Percentiles rank a stretch among this genome's conserved stretches.
Evolutionary conservation across 768 basidiomycete species (phyloP).

Genomic region (Amanita jacksonii): DNA sequence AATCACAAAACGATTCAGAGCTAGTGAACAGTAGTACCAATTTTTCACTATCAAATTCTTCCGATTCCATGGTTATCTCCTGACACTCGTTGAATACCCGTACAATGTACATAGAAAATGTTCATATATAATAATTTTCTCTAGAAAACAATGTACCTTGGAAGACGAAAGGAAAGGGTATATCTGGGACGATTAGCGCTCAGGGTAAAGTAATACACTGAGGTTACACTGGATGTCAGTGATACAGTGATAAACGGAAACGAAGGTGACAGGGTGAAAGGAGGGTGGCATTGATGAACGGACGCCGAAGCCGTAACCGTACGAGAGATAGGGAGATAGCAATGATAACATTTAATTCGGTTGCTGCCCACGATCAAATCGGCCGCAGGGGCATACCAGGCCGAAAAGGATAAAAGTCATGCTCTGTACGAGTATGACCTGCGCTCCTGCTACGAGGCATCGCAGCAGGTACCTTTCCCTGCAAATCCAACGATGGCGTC

Average conservation of each 20-base stretch:
- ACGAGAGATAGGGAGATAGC: background rate
- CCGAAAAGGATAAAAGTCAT: conserved; percentile 5
- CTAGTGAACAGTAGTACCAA: background rate
- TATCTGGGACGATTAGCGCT: too few species aligned
- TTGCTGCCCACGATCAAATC: background rate
- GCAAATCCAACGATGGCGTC: background rate
- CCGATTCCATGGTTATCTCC: conserved; percentile 12
- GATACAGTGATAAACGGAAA: background rate
- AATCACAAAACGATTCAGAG: background rate
- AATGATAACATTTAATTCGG: background rate
- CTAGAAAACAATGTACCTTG: too few species aligned
- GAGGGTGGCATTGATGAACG: too few species aligned
- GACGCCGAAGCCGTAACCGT: background rate
- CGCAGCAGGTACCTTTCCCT: background rate
- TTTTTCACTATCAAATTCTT: conserved; percentile 13
- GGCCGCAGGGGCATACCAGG: background rate
- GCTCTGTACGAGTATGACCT: conserved; percentile 1
- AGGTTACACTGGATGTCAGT: background rate
- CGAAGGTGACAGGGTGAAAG: conserved; percentile 2
- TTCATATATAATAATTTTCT: background rate
- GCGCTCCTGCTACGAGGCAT: conserved; percentile 6
- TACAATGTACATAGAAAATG: background rate
- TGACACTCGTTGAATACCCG: conserved; percentile 5
- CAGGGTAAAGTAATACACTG: background rate
- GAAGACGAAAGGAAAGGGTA: too few species aligned